Base-by-base conservation (phyloP, 768 basidiomycete genomes). In the Macrolepiota dolichaula region DNA sequence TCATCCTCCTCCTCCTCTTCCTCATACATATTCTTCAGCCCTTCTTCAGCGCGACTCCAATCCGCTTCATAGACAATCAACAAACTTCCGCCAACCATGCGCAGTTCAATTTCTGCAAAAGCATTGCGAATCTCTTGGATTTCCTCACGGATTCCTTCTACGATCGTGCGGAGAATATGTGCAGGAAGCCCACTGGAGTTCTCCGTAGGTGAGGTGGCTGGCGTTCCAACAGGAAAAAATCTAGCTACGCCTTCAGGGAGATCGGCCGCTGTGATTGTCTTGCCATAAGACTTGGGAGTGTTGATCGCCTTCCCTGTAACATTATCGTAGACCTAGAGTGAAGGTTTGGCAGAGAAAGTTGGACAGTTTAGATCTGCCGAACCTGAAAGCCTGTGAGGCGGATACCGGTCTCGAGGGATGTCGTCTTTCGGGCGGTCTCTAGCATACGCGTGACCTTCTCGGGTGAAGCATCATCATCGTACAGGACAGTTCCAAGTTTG, bases 361-460 rank as follows among this genome's bases (percentile, higher is more conserved):
- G 46, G 24, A 29, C 25, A 55, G 25, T 55, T 25, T 42, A 25
- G 32, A 57, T 57, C 35, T 22, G 4, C 70, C 82, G 55, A 64
- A 94, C 96, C 80, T 94, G 92, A 73, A 94, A 98, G 6, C 92
- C 97, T 1, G 95, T 97, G 52, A 98, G 72, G 40, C 92, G 75
- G 3, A 98, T 63, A 0, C 96, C 97, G 0, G 87, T 89, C 71
- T 86, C 82, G 2, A 79, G 70, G 10, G 85, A 89, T 1, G 96
- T 98, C 0, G 92, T 88, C 10, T 80, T 73, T 29, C 74, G 77
- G 0, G 94, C 94, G 1, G 81, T 78, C 66, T 84, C 80, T 59
- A 82, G 76, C 95, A 96, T 95, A 25, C 91, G 85, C 42, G 75
- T 81, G 62, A 83, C 80, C 76, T 99, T 99, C 60, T 91, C 92